Evolutionary conservation across 345 rosid species (phyloP).

Genomic region (Triadica sebifera): DNA sequence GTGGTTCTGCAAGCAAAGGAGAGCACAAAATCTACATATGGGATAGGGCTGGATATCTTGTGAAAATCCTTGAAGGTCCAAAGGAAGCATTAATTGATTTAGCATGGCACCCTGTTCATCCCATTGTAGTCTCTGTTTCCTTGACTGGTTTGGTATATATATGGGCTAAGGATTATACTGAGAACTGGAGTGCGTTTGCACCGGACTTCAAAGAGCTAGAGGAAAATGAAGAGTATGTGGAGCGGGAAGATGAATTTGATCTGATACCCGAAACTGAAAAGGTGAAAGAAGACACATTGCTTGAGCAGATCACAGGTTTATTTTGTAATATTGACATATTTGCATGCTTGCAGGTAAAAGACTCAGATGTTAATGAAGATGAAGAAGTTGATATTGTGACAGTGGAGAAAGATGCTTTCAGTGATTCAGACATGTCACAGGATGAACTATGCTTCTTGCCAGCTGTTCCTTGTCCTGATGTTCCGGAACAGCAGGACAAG

Average conservation of each 20-base stretch:
- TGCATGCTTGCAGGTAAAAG: conserved; percentile 64
- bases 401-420: conserved; percentile 75
- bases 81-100: conserved; percentile 95
- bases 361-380: conserved; percentile 75
- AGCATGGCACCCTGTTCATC: conserved; percentile 99
- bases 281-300: conserved; percentile 38
- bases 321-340: conserved; percentile 21
- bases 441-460: conserved; percentile 95
- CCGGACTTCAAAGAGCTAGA: conserved; percentile 99
- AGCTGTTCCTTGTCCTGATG: conserved; percentile 79
- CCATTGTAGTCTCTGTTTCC: conserved; percentile 87
- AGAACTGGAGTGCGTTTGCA: conserved; percentile 99
- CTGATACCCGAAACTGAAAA: conserved; percentile 85
- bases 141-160: conserved; percentile 87
- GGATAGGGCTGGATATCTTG: conserved; percentile 96
- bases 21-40: conserved; percentile 99
- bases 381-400: conserved; percentile 92
- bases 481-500: conserved; percentile 65
- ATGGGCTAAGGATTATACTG: conserved; percentile 98
- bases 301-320: neutral
- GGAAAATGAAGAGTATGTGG: conserved; percentile 98
- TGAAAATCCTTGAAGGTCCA: conserved; percentile 98
- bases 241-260: conserved; percentile 97
- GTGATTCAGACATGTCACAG: conserved; percentile 94
- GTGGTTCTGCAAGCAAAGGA: conserved; percentile 97